Base-by-base conservation (phyloP, 176 grass and related monocot genomes). In the Aegilops sharonensis region DNA sequence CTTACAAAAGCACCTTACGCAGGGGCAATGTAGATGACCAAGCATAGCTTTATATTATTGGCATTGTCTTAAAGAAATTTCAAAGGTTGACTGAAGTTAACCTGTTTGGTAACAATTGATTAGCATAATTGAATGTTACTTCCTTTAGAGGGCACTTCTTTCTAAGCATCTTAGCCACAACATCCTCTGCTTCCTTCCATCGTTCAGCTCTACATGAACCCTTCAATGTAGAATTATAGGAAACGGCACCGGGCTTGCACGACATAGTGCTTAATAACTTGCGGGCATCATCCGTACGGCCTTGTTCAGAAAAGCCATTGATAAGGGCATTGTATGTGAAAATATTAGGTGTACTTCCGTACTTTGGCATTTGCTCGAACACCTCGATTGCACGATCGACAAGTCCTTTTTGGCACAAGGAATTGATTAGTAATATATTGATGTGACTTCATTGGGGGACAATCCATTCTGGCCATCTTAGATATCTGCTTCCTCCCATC, bases 321-420 rank as follows among this genome's bases (percentile, higher is more conserved):
- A 79, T 79, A 83, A 87, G 89, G 57, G 75, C 43, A 66, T 86
- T 90, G 64, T 90, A 90, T 73, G 66, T 90, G 66, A 90, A 86
- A 73, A 87, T 83, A 74, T 87, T 74, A 73, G 80, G 80, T 73
- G 80, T 72, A 83, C 81, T 73, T 74, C 66, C 66, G 5, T 87
- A 87, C 30, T 87, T 83, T 23, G 74, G 66, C 80, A 90, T 90
- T 83, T 90, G 84, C 74, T 83, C 74, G 45, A 64, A 43, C 87
- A 87, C 80, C 25, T 90, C 66, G 27, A 90, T 45, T 65, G 89
- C 89, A 74, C 32, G 34, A 56, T 90, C 75, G 32, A 87, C 57
- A 21, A 87, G 59, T 31, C 84, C 80, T 67, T 79, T 90, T 64
- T 86, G 84, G 84, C 89, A 90, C 42, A 90, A 57, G 24, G 89